These are phyloP conservation scores for Asterochloris sp. DNA, from an alignment of 139 green algal species.

Conservation along the genomic window DNA sequence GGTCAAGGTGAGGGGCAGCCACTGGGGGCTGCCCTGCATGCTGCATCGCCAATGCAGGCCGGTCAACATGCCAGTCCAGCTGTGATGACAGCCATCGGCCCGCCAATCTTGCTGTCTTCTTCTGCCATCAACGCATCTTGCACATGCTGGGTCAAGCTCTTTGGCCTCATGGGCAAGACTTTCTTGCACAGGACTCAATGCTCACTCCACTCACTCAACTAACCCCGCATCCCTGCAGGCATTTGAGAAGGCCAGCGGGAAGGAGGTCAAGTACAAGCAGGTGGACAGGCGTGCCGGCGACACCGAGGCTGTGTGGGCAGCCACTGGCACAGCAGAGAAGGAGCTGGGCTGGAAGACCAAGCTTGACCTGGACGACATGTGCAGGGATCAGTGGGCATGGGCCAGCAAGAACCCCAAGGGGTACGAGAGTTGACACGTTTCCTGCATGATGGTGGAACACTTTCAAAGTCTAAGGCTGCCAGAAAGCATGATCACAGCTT, in stretches of 20 bases:
- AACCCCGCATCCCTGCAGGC: constrained; percentile 29
- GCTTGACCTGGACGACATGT: constrained; percentile 87
- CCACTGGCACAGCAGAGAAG: constrained; percentile 79
- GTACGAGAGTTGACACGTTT: constrained; percentile 49
- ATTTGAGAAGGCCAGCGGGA: constrained; percentile 89
- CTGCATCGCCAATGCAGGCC: too few species aligned
- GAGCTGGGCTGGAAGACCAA: constrained; percentile 91
- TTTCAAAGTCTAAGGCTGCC: too few species aligned
- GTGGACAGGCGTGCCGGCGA: constrained; percentile 74
- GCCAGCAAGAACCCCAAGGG: constrained; percentile 84
- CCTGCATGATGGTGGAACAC: background rate
- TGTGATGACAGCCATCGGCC: too few species aligned
- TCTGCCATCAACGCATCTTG: too few species aligned
- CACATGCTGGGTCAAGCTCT: too few species aligned
- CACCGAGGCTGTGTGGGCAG: constrained; percentile 83
- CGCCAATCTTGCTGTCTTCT: too few species aligned
- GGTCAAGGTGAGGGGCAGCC: constrained; percentile 40
- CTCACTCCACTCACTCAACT: too few species aligned
- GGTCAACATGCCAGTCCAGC: too few species aligned
- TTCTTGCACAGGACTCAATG: too few species aligned
- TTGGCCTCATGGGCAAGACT: too few species aligned
- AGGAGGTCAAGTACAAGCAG: constrained; percentile 63
- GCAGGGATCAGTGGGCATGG: constrained; percentile 94
- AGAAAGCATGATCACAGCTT: background rate
- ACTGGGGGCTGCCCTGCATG: too few species aligned